Conservation (phyloP, 179 eudicot genomes). For the Silene noctiflora region DNA sequence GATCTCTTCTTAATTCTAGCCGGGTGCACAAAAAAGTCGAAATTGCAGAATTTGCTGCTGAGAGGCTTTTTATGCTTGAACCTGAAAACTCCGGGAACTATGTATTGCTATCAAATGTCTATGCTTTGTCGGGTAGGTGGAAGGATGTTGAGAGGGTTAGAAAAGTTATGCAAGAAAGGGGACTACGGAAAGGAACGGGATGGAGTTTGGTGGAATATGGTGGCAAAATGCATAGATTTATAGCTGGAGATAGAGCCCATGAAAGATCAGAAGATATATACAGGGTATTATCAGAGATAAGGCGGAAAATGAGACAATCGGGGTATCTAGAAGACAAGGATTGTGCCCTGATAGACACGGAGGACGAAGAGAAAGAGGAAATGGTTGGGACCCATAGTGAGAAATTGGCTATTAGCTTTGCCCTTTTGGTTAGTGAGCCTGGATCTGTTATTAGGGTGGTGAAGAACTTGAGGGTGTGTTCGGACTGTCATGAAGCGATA, state of each 20-base stretch:
- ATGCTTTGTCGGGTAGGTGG: conserved; percentile 59
- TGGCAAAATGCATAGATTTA: conserved; percentile 54
- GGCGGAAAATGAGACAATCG: conserved; percentile 39
- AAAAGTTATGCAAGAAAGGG: conserved; percentile 39
- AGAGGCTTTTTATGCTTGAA: conserved; percentile 62
- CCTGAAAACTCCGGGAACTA: conserved; percentile 64
- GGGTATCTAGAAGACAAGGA: conserved; percentile 56
- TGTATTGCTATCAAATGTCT: conserved; percentile 56
- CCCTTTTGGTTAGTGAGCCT: conserved; percentile 51
- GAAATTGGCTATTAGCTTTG: conserved; percentile 60
- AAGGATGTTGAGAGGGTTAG: conserved; percentile 52
- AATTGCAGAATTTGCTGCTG: conserved; percentile 60
- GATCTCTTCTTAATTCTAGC: conserved; percentile 61
- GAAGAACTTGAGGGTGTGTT: conserved; percentile 64
- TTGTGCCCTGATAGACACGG: conserved; percentile 53
- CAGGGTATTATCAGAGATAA: conserved; percentile 35
- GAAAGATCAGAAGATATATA: conserved; percentile 46
- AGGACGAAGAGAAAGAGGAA: conserved; percentile 77
- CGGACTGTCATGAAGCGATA: conserved; percentile 57
- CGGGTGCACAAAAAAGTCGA: conserved; percentile 55
- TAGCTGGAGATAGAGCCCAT: conserved; percentile 56
- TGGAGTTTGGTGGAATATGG: conserved; percentile 61
- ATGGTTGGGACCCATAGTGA: conserved; percentile 66
- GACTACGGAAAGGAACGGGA: conserved; percentile 49
- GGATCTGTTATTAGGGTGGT: conserved; percentile 50